Conservation (phyloP, 805 yeast genomes). For the Grigorovia yakushimaensis region DNA sequence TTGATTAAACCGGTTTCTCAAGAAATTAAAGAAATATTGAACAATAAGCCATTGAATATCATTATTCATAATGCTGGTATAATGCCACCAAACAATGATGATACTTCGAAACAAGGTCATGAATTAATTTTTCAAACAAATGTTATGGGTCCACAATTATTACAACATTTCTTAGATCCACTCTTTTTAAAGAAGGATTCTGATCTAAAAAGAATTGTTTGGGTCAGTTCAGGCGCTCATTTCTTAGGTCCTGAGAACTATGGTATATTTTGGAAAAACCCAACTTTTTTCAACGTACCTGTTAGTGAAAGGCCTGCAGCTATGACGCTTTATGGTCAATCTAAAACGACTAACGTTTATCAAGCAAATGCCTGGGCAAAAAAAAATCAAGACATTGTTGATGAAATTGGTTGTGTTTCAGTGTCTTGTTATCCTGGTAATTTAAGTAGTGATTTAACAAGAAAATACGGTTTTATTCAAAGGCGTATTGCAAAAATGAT, state of each 20-base stretch:
- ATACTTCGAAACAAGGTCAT: slow-evolving; percentile 27
- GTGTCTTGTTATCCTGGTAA: slow-evolving; percentile 32
- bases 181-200: slow-evolving; percentile 27
- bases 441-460: slow-evolving; percentile 25
- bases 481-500: slow-evolving; percentile 6
- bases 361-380: slow-evolving; percentile 31
- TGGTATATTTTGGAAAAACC: slow-evolving; percentile 29
- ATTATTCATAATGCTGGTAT: slow-evolving; percentile 33
- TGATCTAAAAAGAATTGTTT: slow-evolving; percentile 29
- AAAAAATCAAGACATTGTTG: slow-evolving; percentile 16
- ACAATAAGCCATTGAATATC: slow-evolving; percentile 20
- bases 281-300: slow-evolving; percentile 16
- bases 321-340: slow-evolving; percentile 28
- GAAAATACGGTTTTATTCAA: slow-evolving; percentile 13
- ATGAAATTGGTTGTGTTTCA: slow-evolving; percentile 24
- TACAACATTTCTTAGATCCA: slow-evolving; percentile 32
- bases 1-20: slow-evolving; percentile 26
- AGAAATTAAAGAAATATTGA: slow-evolving; percentile 9
- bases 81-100: slow-evolving; percentile 22
- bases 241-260: slow-evolving; percentile 18
- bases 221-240: slow-evolving; percentile 32
- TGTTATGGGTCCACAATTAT: slow-evolving; percentile 30
- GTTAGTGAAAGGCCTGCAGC: slow-evolving; percentile 13
- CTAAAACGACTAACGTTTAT: slow-evolving; percentile 29
- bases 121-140: slow-evolving; percentile 32